A percentile compares a stretch with the other conserved stretches of the same genome.
These are phyloP conservation scores for Favolaschia claudopus DNA, from an alignment of 768 basidiomycete genomes.

Conservation along the genomic window DNA sequence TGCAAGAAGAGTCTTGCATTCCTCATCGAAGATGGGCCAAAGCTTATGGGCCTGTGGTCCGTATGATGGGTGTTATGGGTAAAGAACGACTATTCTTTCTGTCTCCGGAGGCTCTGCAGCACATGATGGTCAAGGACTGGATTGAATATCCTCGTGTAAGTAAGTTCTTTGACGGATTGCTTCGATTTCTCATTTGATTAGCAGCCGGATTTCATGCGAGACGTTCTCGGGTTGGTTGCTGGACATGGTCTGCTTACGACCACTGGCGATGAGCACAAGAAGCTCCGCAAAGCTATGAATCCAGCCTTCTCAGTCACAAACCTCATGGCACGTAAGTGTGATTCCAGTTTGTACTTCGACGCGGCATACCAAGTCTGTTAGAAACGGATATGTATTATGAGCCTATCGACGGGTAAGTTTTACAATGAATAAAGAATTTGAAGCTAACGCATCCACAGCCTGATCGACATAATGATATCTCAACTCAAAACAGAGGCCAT, in stretches of 20 bases:
- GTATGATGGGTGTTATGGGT: constrained; percentile 53
- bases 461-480: constrained; percentile 45
- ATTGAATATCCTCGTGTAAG: constrained; percentile 52
- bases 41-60: constrained; percentile 51
- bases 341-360: background rate
- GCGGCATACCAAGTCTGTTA: constrained; percentile 22
- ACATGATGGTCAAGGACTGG: constrained; percentile 54
- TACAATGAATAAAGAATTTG: too few species aligned
- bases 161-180: background rate
- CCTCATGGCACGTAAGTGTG: constrained; percentile 45
- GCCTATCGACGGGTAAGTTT: constrained; percentile 49
- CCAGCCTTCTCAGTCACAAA: constrained; percentile 58
- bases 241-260: constrained; percentile 57
- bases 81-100: constrained; percentile 54
- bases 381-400: constrained; percentile 57
- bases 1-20: constrained; percentile 49
- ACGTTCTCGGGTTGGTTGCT: constrained; percentile 49
- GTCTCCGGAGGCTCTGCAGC: constrained; percentile 52
- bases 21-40: constrained; percentile 57
- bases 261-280: constrained; percentile 56
- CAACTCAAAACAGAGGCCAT: constrained; percentile 36
- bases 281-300: constrained; percentile 59
- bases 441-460: constrained; percentile 29
- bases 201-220: constrained; percentile 53
- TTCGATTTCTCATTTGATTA: background rate